Evolutionary conservation across 257 asterid species (phyloP), one percentile per base, ranked within the genome.

Genomic region (Paraleonurus japonicus): DNA sequence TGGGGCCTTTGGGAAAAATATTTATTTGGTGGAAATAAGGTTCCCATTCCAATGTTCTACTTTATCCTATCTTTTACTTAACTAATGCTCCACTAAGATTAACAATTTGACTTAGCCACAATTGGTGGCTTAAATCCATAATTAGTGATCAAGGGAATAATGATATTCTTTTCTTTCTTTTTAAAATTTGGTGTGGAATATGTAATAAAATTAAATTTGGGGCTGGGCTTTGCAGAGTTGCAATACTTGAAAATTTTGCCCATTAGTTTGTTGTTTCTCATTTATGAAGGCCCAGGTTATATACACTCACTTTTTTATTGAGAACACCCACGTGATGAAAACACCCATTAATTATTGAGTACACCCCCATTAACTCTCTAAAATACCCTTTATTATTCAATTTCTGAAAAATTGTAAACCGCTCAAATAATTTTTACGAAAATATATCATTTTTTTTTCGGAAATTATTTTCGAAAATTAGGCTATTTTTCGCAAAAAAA

Each of bases 31-130:
- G 77, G 76, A 37, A 61, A 30, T 74, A 15, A 67, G 75, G 69
- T 65, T 47, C 86, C 78, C 76, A 73, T 82, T 73, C 68, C 80
- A 74, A 59, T 67, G 75, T 62, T 69, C 48, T 28, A 53, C 71
- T 78, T 73, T 73, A 32, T 47, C 59, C 57, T 53, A 17, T 15
- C 63, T 67, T 71, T 62, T 30, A 19, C 12, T 24, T 33, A 50
- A 37, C 2, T 53, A 68, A 69, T 73, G 79, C 23, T 77, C 81
- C 84, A 70, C 76, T 70, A 20, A 54, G 27, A 76, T 50, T 51
- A 60, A 20, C 17, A 50, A 45, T n/a, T 75, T 69, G 81, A 78
- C 81, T 64, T 54, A 1, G 78, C 69, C 83, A 65, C 63, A 45
- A 69, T 69, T 61, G 71, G 71, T 47, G 82, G 72, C 71, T 73